phyloP scores from a whole-genome alignment of 2,329 filamentous ascomycete species.

The Exophiala lecanii-corni region DNA sequence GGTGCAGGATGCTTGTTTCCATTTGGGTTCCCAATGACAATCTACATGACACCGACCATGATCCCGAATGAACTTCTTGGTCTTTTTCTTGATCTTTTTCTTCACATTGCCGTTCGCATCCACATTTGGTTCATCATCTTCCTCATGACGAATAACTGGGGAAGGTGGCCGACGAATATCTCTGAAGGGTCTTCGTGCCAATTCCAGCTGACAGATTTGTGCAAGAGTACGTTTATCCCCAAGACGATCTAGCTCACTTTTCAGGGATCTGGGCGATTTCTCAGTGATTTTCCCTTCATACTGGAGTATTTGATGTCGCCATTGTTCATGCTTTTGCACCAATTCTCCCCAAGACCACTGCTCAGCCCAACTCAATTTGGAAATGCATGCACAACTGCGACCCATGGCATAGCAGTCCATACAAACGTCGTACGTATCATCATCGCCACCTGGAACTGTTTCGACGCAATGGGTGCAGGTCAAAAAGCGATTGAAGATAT shows the following conservation, averaged over 20 bases:
- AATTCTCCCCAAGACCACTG: constrained; percentile 85
- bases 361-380: constrained; percentile 82
- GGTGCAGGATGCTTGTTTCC: constrained; percentile 79
- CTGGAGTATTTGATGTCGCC: constrained; percentile 72
- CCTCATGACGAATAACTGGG: constrained; percentile 34
- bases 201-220: constrained; percentile 88
- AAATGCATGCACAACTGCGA: constrained; percentile 83
- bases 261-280: constrained; percentile 64
- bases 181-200: constrained; percentile 73
- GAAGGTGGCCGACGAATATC: constrained; percentile 64
- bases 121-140: constrained; percentile 47
- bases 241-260: constrained; percentile 61
- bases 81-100: constrained; percentile 54
- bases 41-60: constrained; percentile 74
- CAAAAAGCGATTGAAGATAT: constrained; percentile 95
- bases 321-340: constrained; percentile 70
- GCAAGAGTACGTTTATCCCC: constrained; percentile 72
- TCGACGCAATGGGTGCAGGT: constrained; percentile 83
- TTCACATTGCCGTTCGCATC: constrained; percentile 60
- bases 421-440: constrained; percentile 89
- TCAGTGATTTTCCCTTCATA: constrained; percentile 65
- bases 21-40: constrained; percentile 70
- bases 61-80: constrained; percentile 46
- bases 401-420: constrained; percentile 99
- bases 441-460: constrained; percentile 62